Conservation (phyloP, 2,329 filamentous ascomycete genomes). For the Nannizzia gypsea region DNA sequence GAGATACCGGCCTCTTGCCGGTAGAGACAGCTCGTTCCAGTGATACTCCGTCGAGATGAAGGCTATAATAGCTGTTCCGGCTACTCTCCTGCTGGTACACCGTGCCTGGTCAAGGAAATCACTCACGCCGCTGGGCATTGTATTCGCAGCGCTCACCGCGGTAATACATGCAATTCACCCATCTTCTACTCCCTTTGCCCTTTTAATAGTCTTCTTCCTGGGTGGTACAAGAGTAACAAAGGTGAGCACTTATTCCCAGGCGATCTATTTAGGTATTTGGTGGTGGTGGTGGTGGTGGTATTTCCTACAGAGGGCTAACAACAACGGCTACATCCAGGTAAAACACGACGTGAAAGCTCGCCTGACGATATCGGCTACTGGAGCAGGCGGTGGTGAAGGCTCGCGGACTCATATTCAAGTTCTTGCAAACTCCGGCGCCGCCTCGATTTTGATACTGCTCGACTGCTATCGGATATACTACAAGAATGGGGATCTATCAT, state of each 20-base stretch:
- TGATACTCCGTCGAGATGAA: constrained; percentile 26
- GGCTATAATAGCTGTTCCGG: constrained; percentile 32
- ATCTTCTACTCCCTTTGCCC: constrained; percentile 79
- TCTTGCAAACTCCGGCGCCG: constrained; percentile 73
- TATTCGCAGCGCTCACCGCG: constrained; percentile 61
- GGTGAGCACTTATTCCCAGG: constrained; percentile 36
- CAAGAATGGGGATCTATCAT: constrained; percentile 17
- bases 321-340: constrained; percentile 43
- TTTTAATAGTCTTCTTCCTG: constrained; percentile 76
- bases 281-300: not conserved
- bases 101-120: constrained; percentile 61
- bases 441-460: constrained; percentile 50
- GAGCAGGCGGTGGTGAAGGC: constrained; percentile 62
- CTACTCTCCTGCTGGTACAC: constrained; percentile 49
- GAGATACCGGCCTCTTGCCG: not conserved
- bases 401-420: constrained; percentile 79
- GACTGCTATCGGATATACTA: constrained; percentile 36
- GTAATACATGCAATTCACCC: constrained; percentile 78
- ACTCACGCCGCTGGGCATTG: constrained; percentile 64
- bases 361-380: constrained; percentile 66
- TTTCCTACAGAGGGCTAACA: not conserved
- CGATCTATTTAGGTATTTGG: not conserved
- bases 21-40: not conserved
- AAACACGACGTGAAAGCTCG: constrained; percentile 77
- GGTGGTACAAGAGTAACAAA: constrained; percentile 75